These are phyloP conservation scores for Saccharomyces hybrid DNA, from an alignment of 1,139 yeast genomes.

Conservation along the genomic window DNA sequence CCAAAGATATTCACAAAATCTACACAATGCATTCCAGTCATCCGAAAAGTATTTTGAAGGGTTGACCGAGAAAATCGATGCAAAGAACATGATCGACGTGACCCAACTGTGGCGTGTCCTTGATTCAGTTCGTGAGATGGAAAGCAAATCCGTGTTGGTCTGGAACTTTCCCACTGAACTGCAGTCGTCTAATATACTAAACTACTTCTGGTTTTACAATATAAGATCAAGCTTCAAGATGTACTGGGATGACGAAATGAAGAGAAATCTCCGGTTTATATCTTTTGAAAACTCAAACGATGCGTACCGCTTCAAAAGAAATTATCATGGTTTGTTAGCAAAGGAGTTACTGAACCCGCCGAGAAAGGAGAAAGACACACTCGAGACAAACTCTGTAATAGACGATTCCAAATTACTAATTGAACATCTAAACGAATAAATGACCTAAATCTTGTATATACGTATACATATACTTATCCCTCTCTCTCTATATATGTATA, in stretches of 20 bases:
- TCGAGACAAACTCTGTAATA: not conserved
- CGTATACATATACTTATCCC: not conserved
- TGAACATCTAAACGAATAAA: not conserved
- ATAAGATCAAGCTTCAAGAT: slow-evolving; percentile 23
- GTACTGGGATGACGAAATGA: slow-evolving; percentile 17
- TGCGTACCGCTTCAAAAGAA: slow-evolving; percentile 21
- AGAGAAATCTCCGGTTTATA: slow-evolving; percentile 18
- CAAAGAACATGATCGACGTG: not conserved
- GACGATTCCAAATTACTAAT: not conserved
- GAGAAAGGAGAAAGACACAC: not conserved
- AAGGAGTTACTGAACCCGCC: slow-evolving; percentile 10
- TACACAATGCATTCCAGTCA: slow-evolving; percentile 21
- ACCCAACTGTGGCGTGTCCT: slow-evolving; percentile 3
- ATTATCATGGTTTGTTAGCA: slow-evolving; percentile 25
- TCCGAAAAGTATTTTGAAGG: slow-evolving; percentile 12
- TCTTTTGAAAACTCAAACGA: slow-evolving; percentile 21
- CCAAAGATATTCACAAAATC: slow-evolving; percentile 13
- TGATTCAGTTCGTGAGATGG: slow-evolving; percentile 12
- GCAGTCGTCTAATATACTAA: slow-evolving; percentile 11
- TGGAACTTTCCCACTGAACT: slow-evolving; percentile 27
- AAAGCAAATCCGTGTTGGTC: slow-evolving; percentile 20
- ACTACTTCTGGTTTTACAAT: slow-evolving; percentile 27
- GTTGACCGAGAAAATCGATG: slow-evolving; percentile 2
- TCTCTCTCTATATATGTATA: not conserved
- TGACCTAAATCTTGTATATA: not conserved